Percentiles rank a stretch among this genome's conserved stretches.
Conservation (phyloP, 139 green algal genomes). For the Chlorella sp. region DNA sequence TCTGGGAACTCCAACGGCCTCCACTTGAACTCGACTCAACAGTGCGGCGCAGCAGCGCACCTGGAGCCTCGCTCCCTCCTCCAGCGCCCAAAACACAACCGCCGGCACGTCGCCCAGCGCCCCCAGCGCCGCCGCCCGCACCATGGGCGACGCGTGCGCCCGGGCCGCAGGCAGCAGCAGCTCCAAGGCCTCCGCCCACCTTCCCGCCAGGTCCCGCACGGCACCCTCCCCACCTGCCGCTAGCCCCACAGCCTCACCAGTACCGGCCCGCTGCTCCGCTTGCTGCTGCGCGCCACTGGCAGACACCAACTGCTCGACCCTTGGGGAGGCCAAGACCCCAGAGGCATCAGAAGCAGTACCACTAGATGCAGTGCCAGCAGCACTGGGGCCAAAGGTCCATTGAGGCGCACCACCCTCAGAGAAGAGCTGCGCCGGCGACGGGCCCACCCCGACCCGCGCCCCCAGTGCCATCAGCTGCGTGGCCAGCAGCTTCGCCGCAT, state of each 20-base stretch:
- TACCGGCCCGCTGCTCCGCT: too few relatives aligned
- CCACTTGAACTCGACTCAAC: too few relatives aligned
- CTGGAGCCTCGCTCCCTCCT: too few relatives aligned
- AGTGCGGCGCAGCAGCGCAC: too few relatives aligned
- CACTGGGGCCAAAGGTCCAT: not conserved
- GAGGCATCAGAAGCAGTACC: not conserved
- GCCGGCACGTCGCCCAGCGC: slow-evolving; percentile 14
- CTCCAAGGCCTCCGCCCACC: slow-evolving; percentile 19
- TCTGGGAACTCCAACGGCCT: too few relatives aligned
- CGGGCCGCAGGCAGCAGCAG: slow-evolving; percentile 22
- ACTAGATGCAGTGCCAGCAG: not conserved
- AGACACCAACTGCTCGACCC: too few relatives aligned
- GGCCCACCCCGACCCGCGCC: not conserved
- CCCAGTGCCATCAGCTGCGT: slow-evolving; percentile 18
- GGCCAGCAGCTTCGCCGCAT: slow-evolving; percentile 29
- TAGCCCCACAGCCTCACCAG: too few relatives aligned
- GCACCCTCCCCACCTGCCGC: too few relatives aligned
- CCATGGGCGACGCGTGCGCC: slow-evolving; percentile 28
- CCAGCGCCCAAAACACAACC: slow-evolving; percentile 15
- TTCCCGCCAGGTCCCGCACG: slow-evolving; percentile 8
- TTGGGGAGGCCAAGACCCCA: too few relatives aligned
- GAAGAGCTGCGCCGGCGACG: not conserved
- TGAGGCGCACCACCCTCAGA: not conserved
- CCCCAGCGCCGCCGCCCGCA: slow-evolving; percentile 26
- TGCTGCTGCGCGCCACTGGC: too few relatives aligned